Percentiles rank a stretch among this genome's conserved stretches.
Evolutionary conservation across 345 rosid genomes (phyloP).

Genomic region (Leavenworthia alabamica): DNA sequence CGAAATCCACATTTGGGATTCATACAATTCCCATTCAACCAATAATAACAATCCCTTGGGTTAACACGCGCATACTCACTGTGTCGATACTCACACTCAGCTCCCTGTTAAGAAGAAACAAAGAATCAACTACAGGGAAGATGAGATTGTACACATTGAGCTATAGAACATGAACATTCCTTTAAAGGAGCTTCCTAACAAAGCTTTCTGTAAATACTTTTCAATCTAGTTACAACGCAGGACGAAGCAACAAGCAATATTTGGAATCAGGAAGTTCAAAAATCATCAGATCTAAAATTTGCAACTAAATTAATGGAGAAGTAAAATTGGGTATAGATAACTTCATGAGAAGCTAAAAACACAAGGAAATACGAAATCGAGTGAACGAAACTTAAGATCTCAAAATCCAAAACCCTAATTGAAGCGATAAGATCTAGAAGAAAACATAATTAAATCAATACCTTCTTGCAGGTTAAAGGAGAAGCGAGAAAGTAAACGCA

Average conservation of each 20-base stretch:
- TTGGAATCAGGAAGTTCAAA: neutral
- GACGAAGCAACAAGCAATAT: neutral
- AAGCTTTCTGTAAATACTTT: neutral
- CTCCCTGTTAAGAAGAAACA: constrained; percentile 49
- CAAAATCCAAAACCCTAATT: constrained; percentile 39
- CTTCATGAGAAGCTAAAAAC: too few relatives aligned
- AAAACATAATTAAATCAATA: constrained; percentile 5
- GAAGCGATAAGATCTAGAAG: constrained; percentile 10
- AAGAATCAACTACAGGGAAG: neutral
- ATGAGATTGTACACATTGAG: neutral
- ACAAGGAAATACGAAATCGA: neutral
- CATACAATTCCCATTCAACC: constrained; percentile 90
- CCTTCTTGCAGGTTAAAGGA: constrained; percentile 98
- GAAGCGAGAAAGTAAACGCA: constrained; percentile 95
- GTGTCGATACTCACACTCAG: constrained; percentile 94
- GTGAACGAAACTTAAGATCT: neutral
- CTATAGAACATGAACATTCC: neutral
- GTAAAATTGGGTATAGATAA: too few relatives aligned
- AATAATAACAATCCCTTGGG: constrained; percentile 89
- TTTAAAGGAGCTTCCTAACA: neutral
- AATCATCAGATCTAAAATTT: constrained; percentile 20
- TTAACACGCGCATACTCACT: constrained; percentile 91
- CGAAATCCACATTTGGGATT: constrained; percentile 90
- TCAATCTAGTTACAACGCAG: neutral
- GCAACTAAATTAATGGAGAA: neutral